These are phyloP conservation scores for Lolium rigidum DNA, from an alignment of 176 grass and related monocot genomes.

Conservation along the genomic window DNA sequence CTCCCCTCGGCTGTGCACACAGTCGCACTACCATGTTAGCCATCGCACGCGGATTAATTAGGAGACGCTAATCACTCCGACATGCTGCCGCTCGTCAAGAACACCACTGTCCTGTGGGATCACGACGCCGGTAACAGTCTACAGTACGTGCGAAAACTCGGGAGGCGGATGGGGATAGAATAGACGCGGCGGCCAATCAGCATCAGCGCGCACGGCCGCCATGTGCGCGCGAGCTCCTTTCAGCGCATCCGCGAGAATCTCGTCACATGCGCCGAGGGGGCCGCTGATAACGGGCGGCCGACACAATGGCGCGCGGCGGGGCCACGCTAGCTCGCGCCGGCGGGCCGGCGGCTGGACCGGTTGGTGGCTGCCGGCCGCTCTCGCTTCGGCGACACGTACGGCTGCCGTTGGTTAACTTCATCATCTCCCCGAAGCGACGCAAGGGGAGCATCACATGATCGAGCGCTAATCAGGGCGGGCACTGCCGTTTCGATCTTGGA, in stretches of 20 bases:
- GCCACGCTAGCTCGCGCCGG: background rate
- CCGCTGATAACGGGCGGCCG: background rate
- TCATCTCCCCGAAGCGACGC: too few relatives aligned
- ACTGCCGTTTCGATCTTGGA: background rate
- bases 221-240: constrained; percentile 37
- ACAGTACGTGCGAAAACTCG: background rate
- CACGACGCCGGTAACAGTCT: background rate
- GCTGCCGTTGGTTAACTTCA: too few relatives aligned
- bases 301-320: background rate
- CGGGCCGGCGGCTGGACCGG: background rate
- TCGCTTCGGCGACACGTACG: too few relatives aligned
- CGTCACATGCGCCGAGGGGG: constrained; percentile 34
- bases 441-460: too few relatives aligned
- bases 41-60: background rate
- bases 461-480: too few relatives aligned
- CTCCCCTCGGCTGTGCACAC: too few relatives aligned
- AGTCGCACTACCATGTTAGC: background rate
- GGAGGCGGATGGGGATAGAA: background rate
- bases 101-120: background rate
- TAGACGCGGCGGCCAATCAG: constrained; percentile 33
- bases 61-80: constrained; percentile 37
- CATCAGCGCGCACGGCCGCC: background rate
- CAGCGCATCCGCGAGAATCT: constrained; percentile 34
- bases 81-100: background rate
- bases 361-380: constrained; percentile 2